Evolutionary conservation across 257 asterid genomes (phyloP), one percentile per base, ranked within the genome.

Genomic region (Solanum raphanifolium): DNA sequence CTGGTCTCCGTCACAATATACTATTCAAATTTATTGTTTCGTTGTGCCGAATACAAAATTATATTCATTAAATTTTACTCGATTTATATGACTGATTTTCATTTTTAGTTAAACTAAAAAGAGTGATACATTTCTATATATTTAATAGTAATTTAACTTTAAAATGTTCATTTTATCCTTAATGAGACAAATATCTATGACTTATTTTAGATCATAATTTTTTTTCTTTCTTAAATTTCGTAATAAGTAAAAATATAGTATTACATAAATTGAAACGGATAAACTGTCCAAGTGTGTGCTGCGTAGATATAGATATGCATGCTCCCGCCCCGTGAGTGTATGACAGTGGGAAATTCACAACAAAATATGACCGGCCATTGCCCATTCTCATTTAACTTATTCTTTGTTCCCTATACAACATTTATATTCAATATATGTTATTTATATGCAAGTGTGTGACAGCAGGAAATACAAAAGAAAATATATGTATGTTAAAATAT

Each of bases 81-180:
- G 0, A 55, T 55, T 55, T 55, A 20, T 20, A 55, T 7, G 0
- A 0, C 1, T 18, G 1, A 0, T 1, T 55, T 55, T 55, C 0
- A 2, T 55, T 55, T 55, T 55, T 55, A 55, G 25, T 18, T 3
- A 55, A 20, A 2, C 0, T 58, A 58, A 58, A 58, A 20, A 58
- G 2, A 58, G 0, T 55, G 2, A 55, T 55, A 55, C 3, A 55
- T 20, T 55, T 55, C 0, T 20, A 55, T 55, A 20, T 55, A 52
- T 18, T 6, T 55, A 55, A 6, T 18, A 55, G 21, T 2, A 48
- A 48, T 48, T 48, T 48, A 48, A 48, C 0, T 20, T 55, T 55
- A 55, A 55, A 20, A 55, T 55, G 0, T 7, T 55, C 5, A 20
- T 58, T 58, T 3, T 58, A 58, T 58, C 1, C 25, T 58, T 58